Conservation (phyloP, 768 basidiomycete genomes). For the Cystofilobasidium ferigula region DNA sequence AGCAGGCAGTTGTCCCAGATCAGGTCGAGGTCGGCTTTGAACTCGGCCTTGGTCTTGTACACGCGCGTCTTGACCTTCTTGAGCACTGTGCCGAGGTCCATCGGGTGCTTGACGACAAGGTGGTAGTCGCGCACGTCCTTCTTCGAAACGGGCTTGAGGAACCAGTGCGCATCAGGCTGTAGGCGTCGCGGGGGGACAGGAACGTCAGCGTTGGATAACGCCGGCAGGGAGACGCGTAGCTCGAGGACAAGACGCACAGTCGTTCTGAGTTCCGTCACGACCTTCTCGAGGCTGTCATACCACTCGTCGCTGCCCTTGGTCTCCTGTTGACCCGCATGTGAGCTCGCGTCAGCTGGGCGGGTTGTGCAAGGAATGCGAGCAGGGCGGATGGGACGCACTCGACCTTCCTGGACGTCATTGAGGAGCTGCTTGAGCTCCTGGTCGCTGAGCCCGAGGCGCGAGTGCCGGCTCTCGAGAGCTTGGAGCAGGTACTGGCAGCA, state of each 20-base stretch:
- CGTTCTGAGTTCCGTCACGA: constrained; percentile 69
- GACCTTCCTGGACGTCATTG: constrained; percentile 71
- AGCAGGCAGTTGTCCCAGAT: constrained; percentile 93
- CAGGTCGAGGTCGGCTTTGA: constrained; percentile 84
- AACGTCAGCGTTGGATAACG: constrained; percentile 10
- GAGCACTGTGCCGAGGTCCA: constrained; percentile 88
- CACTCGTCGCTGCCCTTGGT: constrained; percentile 65
- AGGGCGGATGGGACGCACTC: constrained; percentile 48
- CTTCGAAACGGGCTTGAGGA: constrained; percentile 83
- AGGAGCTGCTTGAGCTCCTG: constrained; percentile 71
- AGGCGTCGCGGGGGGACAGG: constrained; percentile 33
- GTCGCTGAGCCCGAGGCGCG: constrained; percentile 51
- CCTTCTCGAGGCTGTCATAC: constrained; percentile 83
- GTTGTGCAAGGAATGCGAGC: constrained; percentile 25
- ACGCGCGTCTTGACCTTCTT: constrained; percentile 84
- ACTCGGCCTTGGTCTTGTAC: constrained; percentile 89
- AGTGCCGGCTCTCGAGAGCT: constrained; percentile 68
- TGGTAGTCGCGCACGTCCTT: constrained; percentile 87
- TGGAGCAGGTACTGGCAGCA: constrained; percentile 87
- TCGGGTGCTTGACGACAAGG: constrained; percentile 83
- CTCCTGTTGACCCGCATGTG: constrained; percentile 27
- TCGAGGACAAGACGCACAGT: constrained; percentile 47
- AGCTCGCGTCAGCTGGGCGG: not conserved
- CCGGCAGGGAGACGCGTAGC: not conserved
- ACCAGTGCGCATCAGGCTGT: constrained; percentile 70